phyloP scores from a whole-genome alignment of 208 protist genomes.

The Leishmania lainsoni region DNA sequence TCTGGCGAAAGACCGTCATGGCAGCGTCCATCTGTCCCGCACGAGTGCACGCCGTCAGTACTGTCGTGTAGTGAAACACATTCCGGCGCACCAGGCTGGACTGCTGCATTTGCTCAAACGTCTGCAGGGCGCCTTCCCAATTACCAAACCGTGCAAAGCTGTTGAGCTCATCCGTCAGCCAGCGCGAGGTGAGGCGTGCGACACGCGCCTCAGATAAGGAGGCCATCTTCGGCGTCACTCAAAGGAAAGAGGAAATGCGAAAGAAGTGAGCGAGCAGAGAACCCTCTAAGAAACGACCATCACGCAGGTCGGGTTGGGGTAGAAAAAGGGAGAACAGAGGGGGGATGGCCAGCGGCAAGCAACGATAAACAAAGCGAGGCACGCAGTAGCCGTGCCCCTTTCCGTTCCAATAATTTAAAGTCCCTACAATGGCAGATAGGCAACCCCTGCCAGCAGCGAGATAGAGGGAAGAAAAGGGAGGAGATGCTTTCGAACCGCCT shows the following conservation, averaged over 20 bases:
- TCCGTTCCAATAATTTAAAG: not conserved
- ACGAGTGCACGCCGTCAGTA: conserved; percentile 82
- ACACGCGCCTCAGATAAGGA: conserved; percentile 64
- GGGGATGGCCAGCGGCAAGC: not conserved
- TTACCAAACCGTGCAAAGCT: conserved; percentile 66
- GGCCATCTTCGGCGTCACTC: conserved; percentile 43
- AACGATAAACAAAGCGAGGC: conserved; percentile 9
- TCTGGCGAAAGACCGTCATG: conserved; percentile 66
- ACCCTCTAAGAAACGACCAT: not conserved
- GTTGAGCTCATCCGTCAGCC: conserved; percentile 89
- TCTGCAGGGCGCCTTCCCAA: conserved; percentile 79
- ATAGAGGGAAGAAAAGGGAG: not conserved
- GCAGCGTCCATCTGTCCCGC: conserved; percentile 68
- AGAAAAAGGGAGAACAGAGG: too few relatives aligned
- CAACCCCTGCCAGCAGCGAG: not conserved
- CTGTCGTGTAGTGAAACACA: conserved; percentile 90
- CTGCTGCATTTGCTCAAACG: conserved; percentile 65
- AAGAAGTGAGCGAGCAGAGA: not conserved
- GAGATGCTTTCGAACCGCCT: not conserved
- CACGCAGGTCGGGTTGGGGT: not conserved
- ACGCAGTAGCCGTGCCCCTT: not conserved
- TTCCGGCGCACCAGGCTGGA: conserved; percentile 78
- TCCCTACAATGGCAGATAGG: not conserved
- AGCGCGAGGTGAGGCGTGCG: conserved; percentile 71
- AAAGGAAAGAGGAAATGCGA: not conserved